phyloP scores from a whole-genome alignment of 1,284 basidiomycete species.

The Puccinia hordei region DNA sequence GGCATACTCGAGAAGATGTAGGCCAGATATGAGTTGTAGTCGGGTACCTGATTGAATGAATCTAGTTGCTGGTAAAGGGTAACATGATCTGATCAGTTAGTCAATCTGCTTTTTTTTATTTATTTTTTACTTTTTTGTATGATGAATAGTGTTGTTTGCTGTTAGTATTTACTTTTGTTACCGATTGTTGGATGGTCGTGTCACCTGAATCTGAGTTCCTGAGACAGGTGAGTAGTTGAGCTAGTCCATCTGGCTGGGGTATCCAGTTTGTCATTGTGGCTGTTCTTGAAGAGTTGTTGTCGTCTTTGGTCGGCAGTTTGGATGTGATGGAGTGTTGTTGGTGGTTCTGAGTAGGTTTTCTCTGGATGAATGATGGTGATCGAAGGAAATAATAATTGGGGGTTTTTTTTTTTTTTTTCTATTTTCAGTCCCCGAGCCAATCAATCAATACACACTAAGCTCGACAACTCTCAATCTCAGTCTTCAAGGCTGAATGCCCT shows the following conservation, averaged over 20 bases:
- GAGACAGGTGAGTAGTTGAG: constrained; percentile 81
- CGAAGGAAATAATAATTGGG: no score
- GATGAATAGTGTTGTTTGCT: not conserved
- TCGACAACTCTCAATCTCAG: no score
- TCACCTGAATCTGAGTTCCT: constrained; percentile 75
- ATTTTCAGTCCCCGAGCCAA: no score
- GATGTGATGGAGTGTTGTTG: no score
- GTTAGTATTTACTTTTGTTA: constrained; percentile 68
- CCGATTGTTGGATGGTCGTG: constrained; percentile 68
- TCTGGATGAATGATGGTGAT: no score
- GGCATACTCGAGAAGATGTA: constrained; percentile 82
- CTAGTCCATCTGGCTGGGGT: constrained; percentile 74
- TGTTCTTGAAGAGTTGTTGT: no score
- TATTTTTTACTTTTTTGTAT: not conserved
- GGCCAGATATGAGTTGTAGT: constrained; percentile 94
- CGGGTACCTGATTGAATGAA: constrained; percentile 80
- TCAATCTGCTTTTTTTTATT: not conserved
- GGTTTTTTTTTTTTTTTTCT: no score
- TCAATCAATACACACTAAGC: no score
- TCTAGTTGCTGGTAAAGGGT: constrained; percentile 74
- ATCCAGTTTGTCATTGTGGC: constrained; percentile 64
- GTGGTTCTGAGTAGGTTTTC: no score
- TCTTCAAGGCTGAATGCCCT: no score
- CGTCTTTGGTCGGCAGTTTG: no score
- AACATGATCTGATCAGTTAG: constrained; percentile 5